These are phyloP conservation scores for Lasiodiplodia gonubiensis DNA, from an alignment of 2,329 filamentous ascomycete genomes.

Conservation along the genomic window DNA sequence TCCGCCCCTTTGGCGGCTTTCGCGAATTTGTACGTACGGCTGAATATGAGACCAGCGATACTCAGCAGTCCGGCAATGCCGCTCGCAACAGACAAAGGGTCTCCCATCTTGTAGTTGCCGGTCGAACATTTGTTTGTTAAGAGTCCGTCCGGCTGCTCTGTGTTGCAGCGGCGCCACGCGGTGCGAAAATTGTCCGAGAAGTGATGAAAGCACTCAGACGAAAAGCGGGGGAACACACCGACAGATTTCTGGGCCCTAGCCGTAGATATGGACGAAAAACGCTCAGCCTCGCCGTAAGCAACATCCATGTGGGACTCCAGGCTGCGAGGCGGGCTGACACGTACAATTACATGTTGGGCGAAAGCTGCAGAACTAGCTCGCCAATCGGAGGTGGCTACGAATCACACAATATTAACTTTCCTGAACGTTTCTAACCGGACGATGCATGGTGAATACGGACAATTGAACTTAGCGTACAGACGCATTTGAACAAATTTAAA, in stretches of 20 bases:
- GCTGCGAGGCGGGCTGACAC: neutral
- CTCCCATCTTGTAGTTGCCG: neutral
- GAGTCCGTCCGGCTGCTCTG: neutral
- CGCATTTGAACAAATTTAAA: no score
- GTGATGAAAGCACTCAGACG: neutral
- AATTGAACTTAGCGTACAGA: no score
- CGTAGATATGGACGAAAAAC: fast-evolving
- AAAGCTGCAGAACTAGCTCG: neutral
- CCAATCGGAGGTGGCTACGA: neutral
- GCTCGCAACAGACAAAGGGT: neutral
- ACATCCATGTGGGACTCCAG: neutral
- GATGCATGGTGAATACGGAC: no score
- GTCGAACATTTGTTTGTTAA: neutral
- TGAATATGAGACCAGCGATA: neutral
- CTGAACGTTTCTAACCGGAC: no score
- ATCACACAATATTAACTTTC: no score
- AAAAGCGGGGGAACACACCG: neutral
- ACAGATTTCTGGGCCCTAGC: neutral
- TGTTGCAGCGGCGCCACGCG: neutral
- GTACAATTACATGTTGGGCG: neutral
- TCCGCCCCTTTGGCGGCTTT: neutral
- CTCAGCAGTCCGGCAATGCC: neutral
- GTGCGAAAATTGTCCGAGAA: neutral
- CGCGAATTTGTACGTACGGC: neutral
- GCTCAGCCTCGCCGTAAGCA: neutral